Conservation (phyloP, 75 land plant genomes). For the Isoetes taiwanensis region DNA sequence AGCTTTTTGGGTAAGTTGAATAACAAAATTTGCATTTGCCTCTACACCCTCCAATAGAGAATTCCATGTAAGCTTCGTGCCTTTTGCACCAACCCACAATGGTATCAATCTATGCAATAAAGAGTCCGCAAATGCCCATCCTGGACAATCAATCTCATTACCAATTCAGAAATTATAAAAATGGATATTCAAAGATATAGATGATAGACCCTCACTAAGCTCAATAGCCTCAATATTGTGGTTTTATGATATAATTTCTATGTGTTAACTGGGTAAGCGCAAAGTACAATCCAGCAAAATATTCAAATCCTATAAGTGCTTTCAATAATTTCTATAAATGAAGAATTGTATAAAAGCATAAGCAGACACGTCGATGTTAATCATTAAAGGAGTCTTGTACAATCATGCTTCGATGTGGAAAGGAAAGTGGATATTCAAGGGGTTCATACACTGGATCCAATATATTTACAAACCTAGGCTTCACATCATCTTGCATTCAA, state of each 20-base stretch:
- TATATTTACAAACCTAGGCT: no score
- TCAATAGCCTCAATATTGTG: constrained; percentile 98
- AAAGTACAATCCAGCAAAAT: constrained; percentile 90
- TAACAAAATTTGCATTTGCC: constrained; percentile 97
- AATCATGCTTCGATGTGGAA: no score
- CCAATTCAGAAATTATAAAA: no score
- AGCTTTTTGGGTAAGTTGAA: no score
- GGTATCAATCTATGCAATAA: constrained; percentile 81
- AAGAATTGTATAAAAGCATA: no score
- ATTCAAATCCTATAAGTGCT: constrained; percentile 73
- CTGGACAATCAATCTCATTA: constrained; percentile 21
- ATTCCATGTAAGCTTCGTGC: constrained; percentile 93
- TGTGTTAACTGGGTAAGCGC: constrained; percentile 90
- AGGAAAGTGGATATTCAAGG: no score
- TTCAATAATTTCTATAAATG: constrained; percentile 77
- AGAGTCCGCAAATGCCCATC: constrained; percentile 99
- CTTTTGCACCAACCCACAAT: constrained; percentile 95
- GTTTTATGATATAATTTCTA: constrained; percentile 86
- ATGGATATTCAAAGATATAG: no score
- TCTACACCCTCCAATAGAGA: constrained; percentile 80
- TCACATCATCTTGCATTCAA: no score
- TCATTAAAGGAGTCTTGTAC: no score
- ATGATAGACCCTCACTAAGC: constrained; percentile 84
- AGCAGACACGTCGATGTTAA: no score
- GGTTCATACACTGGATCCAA: no score